These are phyloP conservation scores for Drechslerella dactyloides DNA, from an alignment of 2,329 filamentous ascomycete genomes.

Conservation along the genomic window DNA sequence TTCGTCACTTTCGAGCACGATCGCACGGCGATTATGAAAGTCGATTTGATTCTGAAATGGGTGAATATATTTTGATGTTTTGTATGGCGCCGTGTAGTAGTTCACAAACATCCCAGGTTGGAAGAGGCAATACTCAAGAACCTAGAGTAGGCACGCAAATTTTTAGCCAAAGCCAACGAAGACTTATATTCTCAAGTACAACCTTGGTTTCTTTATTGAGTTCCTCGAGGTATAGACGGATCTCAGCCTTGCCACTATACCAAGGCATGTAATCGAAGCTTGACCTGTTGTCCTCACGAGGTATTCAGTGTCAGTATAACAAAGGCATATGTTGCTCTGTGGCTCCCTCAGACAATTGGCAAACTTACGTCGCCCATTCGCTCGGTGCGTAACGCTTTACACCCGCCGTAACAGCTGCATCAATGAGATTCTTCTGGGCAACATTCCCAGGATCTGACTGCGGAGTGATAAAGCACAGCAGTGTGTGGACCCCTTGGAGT, in stretches of 20 bases:
- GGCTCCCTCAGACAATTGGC: background rate
- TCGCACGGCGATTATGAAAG: slow-evolving; percentile 57
- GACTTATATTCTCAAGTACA: background rate
- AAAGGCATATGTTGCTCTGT: background rate
- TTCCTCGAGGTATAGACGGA: slow-evolving; percentile 59
- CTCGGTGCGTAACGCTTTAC: slow-evolving; percentile 60
- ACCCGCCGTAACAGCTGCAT: slow-evolving; percentile 58
- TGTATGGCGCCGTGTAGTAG: slow-evolving; percentile 61
- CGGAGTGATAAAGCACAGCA: slow-evolving; percentile 63
- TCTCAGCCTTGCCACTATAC: slow-evolving; percentile 60
- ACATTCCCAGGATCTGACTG: slow-evolving; percentile 12
- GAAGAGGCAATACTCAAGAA: slow-evolving; percentile 63
- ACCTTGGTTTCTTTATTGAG: slow-evolving; percentile 60
- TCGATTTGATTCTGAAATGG: slow-evolving; percentile 57
- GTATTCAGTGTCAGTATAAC: background rate
- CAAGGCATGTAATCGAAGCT: slow-evolving; percentile 53
- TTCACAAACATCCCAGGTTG: slow-evolving; percentile 62
- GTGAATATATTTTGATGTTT: slow-evolving; percentile 58
- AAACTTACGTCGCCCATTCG: slow-evolving; percentile 54
- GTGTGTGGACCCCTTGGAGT: slow-evolving; percentile 62
- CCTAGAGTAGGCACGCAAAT: slow-evolving; percentile 55
- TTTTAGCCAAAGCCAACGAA: background rate
- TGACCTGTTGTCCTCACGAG: background rate
- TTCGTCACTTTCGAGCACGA: slow-evolving; percentile 56
- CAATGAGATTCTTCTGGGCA: slow-evolving; percentile 57